Evolutionary conservation across 805 yeast species (phyloP).

Genomic region (Myxozyma sirexii): DNA sequence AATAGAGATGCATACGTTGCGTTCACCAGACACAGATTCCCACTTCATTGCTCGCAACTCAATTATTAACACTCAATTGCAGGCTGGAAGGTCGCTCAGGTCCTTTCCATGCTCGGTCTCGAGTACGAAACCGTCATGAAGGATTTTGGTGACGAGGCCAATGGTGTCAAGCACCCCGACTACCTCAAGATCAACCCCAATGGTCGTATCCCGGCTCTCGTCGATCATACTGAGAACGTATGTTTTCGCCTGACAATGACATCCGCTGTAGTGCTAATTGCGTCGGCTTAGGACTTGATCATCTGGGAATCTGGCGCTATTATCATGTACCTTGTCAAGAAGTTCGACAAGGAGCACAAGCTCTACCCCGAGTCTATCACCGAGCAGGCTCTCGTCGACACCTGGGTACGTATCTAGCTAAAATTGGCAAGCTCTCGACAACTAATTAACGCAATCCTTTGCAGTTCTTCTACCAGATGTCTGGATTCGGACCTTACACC

Average conservation of each 20-base stretch:
- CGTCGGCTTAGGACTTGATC: constrained; percentile 40
- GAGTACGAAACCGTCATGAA: constrained; percentile 61
- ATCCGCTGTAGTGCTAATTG: not conserved
- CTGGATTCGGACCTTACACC: constrained; percentile 42
- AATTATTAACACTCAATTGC: constrained; percentile 2
- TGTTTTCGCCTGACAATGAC: not conserved
- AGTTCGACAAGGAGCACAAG: constrained; percentile 51
- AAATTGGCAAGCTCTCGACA: too few relatives aligned
- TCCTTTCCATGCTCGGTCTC: constrained; percentile 78
- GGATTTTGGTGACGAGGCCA: constrained; percentile 50
- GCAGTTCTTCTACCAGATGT: constrained; percentile 33
- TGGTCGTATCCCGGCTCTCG: constrained; percentile 64
- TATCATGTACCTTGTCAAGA: constrained; percentile 71
- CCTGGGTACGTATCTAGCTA: constrained; percentile 33
- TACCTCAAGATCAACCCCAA: constrained; percentile 60
- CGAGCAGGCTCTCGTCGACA: constrained; percentile 35
- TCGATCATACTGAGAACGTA: constrained; percentile 30
- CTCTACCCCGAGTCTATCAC: constrained; percentile 32
- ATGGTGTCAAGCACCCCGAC: constrained; percentile 55
- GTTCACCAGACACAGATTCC: too few relatives aligned
- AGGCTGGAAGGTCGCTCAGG: constrained; percentile 76
- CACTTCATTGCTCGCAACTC: not conserved
- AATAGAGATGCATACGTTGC: too few relatives aligned
- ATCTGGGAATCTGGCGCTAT: constrained; percentile 93
- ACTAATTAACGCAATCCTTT: too few relatives aligned